phyloP scores from a whole-genome alignment of 2,329 filamentous ascomycete species.

The Tympanopsis confertula region DNA sequence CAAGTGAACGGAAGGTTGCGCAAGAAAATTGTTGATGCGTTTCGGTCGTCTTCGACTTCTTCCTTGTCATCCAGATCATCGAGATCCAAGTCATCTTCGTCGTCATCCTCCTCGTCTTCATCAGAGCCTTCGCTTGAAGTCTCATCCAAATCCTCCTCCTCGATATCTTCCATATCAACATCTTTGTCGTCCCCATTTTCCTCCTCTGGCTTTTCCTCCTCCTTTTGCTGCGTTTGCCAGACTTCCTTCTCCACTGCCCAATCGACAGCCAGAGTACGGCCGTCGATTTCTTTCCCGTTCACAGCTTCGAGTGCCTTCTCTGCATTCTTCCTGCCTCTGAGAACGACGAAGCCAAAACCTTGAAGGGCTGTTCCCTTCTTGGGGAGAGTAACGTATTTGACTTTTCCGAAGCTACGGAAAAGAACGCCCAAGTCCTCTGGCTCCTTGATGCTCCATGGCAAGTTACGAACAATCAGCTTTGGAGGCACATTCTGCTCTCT shows the following conservation, averaged over 20 bases:
- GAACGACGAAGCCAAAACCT: constrained; percentile 52
- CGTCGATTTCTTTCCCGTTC: constrained; percentile 54
- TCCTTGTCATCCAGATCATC: constrained; percentile 12
- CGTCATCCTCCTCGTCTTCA: constrained; percentile 26
- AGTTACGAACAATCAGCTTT: constrained; percentile 45
- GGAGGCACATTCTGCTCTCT: constrained; percentile 24
- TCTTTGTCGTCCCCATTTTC: constrained; percentile 16
- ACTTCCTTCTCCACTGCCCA: constrained; percentile 54
- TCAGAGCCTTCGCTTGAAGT: constrained; percentile 6
- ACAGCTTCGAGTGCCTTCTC: constrained; percentile 48
- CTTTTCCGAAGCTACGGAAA: constrained; percentile 53
- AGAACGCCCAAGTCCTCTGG: constrained; percentile 42
- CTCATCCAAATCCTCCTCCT: constrained; percentile 25
- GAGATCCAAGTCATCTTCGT: constrained; percentile 24
- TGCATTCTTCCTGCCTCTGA: constrained; percentile 52
- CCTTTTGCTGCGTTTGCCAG: constrained; percentile 36
- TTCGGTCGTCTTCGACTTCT: constrained; percentile 16
- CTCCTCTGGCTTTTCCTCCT: constrained; percentile 5
- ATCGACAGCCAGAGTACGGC: constrained; percentile 51
- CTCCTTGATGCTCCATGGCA: constrained; percentile 54
- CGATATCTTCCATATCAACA: constrained; percentile 22
- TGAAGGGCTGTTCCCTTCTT: constrained; percentile 41
- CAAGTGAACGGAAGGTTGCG: constrained; percentile 87
- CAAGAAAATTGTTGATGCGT: constrained; percentile 74
- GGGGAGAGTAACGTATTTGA: constrained; percentile 47